Evolutionary conservation across 2,329 filamentous ascomycete species (phyloP).

Genomic region (Talaromyces sp.): DNA sequence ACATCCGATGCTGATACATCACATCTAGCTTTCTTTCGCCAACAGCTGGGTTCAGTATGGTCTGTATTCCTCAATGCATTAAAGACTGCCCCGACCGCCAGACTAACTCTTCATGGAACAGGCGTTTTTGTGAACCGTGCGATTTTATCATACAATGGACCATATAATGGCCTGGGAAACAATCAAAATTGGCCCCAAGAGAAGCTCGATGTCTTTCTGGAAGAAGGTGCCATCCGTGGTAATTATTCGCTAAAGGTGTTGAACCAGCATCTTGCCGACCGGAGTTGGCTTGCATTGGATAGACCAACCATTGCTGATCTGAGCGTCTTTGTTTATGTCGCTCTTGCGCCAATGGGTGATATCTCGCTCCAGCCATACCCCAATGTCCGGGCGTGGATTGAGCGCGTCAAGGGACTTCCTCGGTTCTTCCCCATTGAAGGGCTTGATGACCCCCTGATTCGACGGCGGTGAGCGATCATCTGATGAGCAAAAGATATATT

Average conservation of each 20-base stretch:
- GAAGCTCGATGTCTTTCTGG: neutral
- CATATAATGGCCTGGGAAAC: too few species aligned
- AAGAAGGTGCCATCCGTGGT: neutral
- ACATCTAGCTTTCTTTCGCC: too few species aligned
- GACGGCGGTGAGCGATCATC: neutral
- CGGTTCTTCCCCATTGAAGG: constrained; percentile 4
- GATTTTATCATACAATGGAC: too few species aligned
- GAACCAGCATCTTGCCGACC: neutral
- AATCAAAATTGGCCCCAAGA: neutral
- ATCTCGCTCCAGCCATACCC: constrained; percentile 2
- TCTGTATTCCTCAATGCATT: too few species aligned
- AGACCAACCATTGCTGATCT: constrained; percentile 1
- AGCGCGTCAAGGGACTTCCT: neutral
- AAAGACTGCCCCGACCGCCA: too few species aligned
- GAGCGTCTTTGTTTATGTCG: constrained; percentile 5
- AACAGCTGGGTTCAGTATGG: too few species aligned
- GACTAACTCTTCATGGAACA: too few species aligned
- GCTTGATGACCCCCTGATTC: constrained; percentile 1
- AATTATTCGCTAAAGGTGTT: neutral
- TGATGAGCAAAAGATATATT: too few species aligned
- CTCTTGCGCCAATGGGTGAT: constrained; percentile 6
- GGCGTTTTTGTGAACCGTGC: too few species aligned
- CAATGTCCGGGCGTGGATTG: neutral
- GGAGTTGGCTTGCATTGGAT: neutral
- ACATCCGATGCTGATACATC: too few species aligned